Conservation (phyloP, 208 protist species). For the Crithidia thermophila region DNA sequence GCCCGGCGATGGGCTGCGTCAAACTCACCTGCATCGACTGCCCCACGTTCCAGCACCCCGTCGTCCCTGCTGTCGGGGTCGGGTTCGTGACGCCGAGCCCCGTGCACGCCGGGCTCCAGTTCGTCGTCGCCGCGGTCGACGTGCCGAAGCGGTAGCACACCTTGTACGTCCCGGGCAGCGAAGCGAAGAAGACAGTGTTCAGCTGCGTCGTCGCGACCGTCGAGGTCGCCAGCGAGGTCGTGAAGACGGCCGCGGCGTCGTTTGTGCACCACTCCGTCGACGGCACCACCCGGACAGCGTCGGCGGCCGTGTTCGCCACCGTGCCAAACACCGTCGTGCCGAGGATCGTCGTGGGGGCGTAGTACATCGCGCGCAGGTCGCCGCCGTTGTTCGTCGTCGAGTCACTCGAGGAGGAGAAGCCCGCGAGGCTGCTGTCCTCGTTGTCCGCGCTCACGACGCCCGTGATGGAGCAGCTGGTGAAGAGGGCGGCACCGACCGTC, state of each 20-base stretch:
- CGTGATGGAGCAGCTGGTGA: constrained; percentile 37
- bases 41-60: constrained; percentile 69
- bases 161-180: constrained; percentile 61
- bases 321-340: constrained; percentile 24
- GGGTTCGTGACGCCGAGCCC: constrained; percentile 37
- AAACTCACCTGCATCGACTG: constrained; percentile 52
- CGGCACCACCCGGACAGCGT: constrained; percentile 73
- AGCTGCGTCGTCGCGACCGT: constrained; percentile 16
- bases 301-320: constrained; percentile 26
- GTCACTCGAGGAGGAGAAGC: too few species aligned
- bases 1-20: constrained; percentile 29
- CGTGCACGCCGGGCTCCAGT: constrained; percentile 87
- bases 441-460: constrained; percentile 37
- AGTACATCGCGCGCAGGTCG: constrained; percentile 77
- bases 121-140: constrained; percentile 34
- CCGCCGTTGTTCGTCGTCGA: constrained; percentile 15
- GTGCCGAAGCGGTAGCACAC: constrained; percentile 86
- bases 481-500: constrained; percentile 39
- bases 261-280: constrained; percentile 56
- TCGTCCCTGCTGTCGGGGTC: constrained; percentile 45
- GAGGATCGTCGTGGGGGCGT: constrained; percentile 59
- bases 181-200: constrained; percentile 59
- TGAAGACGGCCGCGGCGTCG: constrained; percentile 60
- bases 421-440: constrained; percentile 25
- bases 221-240: constrained; percentile 16